Percentiles rank a stretch among this genome's conserved stretches.
These are phyloP conservation scores for Pyrenophora graminea DNA, from an alignment of 2,329 filamentous ascomycete species.

Conservation along the genomic window DNA sequence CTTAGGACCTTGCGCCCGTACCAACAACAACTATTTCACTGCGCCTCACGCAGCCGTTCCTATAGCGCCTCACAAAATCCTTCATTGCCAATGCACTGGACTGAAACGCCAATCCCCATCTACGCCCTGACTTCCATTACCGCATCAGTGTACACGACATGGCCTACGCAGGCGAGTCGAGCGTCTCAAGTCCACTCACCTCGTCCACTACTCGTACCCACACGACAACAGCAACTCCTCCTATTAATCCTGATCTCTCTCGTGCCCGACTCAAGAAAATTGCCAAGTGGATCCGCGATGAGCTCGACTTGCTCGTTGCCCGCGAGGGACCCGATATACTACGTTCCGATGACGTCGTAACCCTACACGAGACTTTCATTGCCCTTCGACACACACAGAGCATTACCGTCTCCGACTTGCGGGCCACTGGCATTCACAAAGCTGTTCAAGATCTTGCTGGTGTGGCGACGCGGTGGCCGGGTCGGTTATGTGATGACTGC, in stretches of 20 bases:
- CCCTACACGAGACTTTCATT: conserved; percentile 50
- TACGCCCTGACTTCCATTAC: not conserved
- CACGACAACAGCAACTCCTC: conserved; percentile 9
- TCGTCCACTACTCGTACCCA: conserved; percentile 2
- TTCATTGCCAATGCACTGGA: not conserved
- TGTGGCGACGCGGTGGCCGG: conserved; percentile 54
- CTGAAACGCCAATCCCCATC: not conserved
- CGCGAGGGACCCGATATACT: conserved; percentile 51
- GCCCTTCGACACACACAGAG: conserved; percentile 23
- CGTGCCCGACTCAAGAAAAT: conserved; percentile 42
- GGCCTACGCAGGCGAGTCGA: not conserved
- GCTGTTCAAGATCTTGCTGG: conserved; percentile 51
- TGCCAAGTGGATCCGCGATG: conserved; percentile 54
- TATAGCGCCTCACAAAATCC: not conserved
- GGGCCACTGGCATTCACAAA: conserved; percentile 53
- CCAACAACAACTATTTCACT: not conserved
- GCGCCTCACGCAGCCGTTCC: not conserved
- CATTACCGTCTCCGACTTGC: conserved; percentile 43
- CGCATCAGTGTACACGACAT: not conserved
- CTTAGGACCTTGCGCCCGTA: not conserved
- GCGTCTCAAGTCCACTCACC: not conserved
- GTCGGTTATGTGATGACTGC: conserved; percentile 50
- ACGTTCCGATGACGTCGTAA: conserved; percentile 50
- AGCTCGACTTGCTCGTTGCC: conserved; percentile 52
- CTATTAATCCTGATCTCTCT: conserved; percentile 23